Evolutionary conservation across 768 basidiomycete genomes (phyloP).

Genomic region (Termitomyces sp.): DNA sequence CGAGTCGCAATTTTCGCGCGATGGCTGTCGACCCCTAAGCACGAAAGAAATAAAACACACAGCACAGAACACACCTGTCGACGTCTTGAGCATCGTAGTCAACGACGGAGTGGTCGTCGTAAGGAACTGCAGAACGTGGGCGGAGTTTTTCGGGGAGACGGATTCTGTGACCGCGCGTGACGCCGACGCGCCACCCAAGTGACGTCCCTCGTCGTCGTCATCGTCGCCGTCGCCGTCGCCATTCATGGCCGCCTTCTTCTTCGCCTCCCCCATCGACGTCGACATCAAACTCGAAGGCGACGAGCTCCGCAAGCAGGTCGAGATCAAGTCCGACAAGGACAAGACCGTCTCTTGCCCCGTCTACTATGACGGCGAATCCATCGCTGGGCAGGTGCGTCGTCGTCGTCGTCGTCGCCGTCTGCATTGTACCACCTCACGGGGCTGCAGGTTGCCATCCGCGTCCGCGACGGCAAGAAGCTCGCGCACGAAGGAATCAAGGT

Average conservation of each 20-base stretch:
- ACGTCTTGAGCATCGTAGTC: slow-evolving; percentile 26
- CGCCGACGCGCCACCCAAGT: neutral
- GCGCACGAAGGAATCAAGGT: slow-evolving; percentile 97
- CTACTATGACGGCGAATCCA: slow-evolving; percentile 94
- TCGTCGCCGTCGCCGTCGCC: neutral
- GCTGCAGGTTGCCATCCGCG: slow-evolving; percentile 74
- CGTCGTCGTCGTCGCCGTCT: neutral
- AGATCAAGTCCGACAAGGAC: no score
- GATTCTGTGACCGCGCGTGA: slow-evolving; percentile 7
- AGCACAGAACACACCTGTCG: slow-evolving; percentile 18
- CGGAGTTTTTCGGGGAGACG: slow-evolving; percentile 17
- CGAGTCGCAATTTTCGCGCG: slow-evolving; percentile 27
- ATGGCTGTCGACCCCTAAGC: slow-evolving; percentile 14
- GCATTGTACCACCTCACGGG: neutral
- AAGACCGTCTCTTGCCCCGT: slow-evolving; percentile 69
- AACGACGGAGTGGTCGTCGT: slow-evolving; percentile 32
- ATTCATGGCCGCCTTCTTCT: slow-evolving; percentile 85
- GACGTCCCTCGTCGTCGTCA: neutral
- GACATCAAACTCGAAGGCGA: slow-evolving; percentile 51
- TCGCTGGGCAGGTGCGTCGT: slow-evolving; percentile 67
- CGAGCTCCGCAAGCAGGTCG: no score
- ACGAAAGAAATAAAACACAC: neutral
- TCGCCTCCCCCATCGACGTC: slow-evolving; percentile 84
- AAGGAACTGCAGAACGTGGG: neutral
- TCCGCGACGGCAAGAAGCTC: slow-evolving; percentile 92